Conservation (phyloP, 805 yeast species). For the Metschnikowia gelsemii region DNA sequence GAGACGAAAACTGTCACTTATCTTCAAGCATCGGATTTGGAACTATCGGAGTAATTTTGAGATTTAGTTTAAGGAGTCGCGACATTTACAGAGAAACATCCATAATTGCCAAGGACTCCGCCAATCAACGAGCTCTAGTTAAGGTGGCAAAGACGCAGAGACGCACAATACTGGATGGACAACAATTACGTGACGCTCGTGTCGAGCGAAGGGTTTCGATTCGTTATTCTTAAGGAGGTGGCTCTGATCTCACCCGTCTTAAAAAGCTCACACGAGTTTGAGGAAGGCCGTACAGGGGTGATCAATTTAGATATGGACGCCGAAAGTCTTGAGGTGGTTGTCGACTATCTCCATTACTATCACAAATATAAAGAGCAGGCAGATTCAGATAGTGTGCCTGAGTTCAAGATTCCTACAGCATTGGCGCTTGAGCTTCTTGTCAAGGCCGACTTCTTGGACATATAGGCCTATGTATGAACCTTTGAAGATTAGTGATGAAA, state of each 20-base stretch:
- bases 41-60: too few relatives aligned
- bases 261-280: slow-evolving; percentile 50
- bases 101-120: too few relatives aligned
- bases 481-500: neutral
- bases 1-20: too few relatives aligned
- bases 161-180: neutral
- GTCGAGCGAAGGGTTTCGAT: slow-evolving; percentile 69
- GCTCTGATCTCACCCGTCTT: slow-evolving; percentile 68
- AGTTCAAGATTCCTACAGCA: slow-evolving; percentile 89
- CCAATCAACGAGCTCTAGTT: too few relatives aligned
- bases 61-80: too few relatives aligned
- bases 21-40: too few relatives aligned
- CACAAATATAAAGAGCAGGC: slow-evolving; percentile 59
- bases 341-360: slow-evolving; percentile 81
- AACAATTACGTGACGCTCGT: slow-evolving; percentile 56
- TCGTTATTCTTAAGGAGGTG: slow-evolving; percentile 64
- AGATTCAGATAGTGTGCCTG: slow-evolving; percentile 63
- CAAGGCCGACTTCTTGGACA: slow-evolving; percentile 88
- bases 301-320: slow-evolving; percentile 68
- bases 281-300: slow-evolving; percentile 58
- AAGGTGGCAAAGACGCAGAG: too few relatives aligned
- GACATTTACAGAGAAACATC: too few relatives aligned
- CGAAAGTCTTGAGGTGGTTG: slow-evolving; percentile 69
- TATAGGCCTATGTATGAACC: slow-evolving; percentile 28
- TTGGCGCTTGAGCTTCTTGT: slow-evolving; percentile 88